Evolutionary conservation across 352 stramenopile genomes (phyloP).

Genomic region (Saprolegnia parasitica): DNA sequence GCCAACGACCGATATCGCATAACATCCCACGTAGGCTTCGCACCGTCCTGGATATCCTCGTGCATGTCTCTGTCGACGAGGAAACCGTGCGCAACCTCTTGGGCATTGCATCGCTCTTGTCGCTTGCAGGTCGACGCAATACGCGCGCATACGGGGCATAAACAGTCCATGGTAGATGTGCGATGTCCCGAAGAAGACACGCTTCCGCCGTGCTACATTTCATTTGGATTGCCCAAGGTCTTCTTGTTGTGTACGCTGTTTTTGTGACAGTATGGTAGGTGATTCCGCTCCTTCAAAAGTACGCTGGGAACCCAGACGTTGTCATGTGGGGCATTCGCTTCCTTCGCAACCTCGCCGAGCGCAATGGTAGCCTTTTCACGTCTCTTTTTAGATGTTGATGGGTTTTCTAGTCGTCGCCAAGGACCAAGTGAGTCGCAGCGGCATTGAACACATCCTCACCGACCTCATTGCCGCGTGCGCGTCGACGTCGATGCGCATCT

Average conservation of each 20-base stretch:
- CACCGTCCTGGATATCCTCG: constrained; percentile 14
- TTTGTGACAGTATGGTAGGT: neutral
- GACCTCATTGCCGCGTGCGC: neutral
- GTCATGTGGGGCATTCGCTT: constrained; percentile 27
- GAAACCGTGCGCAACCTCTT: constrained; percentile 15
- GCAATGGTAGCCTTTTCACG: constrained; percentile 10
- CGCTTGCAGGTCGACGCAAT: neutral
- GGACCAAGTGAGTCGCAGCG: constrained; percentile 27
- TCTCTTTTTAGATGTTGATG: neutral
- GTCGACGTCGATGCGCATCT: constrained; percentile 15
- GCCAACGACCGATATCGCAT: neutral
- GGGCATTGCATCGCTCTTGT: constrained; percentile 24
- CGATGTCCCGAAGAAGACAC: constrained; percentile 10
- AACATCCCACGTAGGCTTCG: constrained; percentile 1
- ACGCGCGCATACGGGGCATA: too few relatives aligned
- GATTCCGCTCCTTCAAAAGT: constrained; percentile 16
- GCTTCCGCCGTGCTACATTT: constrained; percentile 18
- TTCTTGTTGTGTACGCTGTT: neutral
- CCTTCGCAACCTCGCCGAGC: constrained; percentile 20
- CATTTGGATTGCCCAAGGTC: constrained; percentile 25
- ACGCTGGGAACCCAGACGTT: constrained; percentile 24
- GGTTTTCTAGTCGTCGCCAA: constrained; percentile 6
- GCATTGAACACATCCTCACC: constrained; percentile 24
- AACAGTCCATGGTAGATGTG: neutral
- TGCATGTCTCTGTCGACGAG: neutral